Evolutionary conservation across 768 basidiomycete species (phyloP).

Genomic region (Albatrellus ellisii): DNA sequence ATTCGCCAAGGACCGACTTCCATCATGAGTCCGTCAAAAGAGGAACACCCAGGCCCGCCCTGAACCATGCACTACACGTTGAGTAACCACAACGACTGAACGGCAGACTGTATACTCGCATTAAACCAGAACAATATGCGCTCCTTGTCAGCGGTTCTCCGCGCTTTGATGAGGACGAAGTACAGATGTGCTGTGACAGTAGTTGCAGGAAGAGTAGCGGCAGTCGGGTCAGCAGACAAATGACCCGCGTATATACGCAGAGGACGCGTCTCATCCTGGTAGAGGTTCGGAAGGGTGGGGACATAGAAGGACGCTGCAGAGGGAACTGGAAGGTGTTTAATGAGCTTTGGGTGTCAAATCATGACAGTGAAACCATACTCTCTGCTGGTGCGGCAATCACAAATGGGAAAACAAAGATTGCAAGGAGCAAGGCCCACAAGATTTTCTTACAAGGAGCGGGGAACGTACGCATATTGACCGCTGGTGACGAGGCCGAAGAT

Average conservation of each 20-base stretch:
- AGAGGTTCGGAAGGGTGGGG: slow-evolving; percentile 58
- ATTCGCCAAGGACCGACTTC: slow-evolving; percentile 90
- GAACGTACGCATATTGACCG: background rate
- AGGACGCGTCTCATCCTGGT: slow-evolving; percentile 55
- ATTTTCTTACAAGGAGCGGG: background rate
- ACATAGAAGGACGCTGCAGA: slow-evolving; percentile 82
- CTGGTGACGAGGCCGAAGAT: too few species aligned
- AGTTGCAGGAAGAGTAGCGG: slow-evolving; percentile 32
- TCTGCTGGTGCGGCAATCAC: slow-evolving; percentile 11
- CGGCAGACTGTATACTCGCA: slow-evolving; percentile 26
- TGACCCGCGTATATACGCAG: slow-evolving; percentile 81
- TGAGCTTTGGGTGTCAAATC: background rate
- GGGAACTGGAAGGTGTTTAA: slow-evolving; percentile 33
- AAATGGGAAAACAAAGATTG: background rate
- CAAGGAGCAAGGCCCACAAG: background rate
- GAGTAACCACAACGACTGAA: background rate
- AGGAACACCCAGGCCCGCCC: slow-evolving; percentile 96
- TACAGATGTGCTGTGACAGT: slow-evolving; percentile 68
- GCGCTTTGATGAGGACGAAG: slow-evolving; percentile 84
- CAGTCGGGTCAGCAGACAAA: slow-evolving; percentile 64
- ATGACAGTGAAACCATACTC: slow-evolving; percentile 4
- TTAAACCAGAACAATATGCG: slow-evolving; percentile 96
- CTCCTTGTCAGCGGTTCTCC: slow-evolving; percentile 80
- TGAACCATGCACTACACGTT: slow-evolving; percentile 20
- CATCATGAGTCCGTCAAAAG: slow-evolving; percentile 97